Percentiles rank a stretch among this genome's conserved stretches.
These are phyloP conservation scores for Phlebiopsis gigantea DNA, from an alignment of 768 basidiomycete genomes.

Conservation along the genomic window DNA sequence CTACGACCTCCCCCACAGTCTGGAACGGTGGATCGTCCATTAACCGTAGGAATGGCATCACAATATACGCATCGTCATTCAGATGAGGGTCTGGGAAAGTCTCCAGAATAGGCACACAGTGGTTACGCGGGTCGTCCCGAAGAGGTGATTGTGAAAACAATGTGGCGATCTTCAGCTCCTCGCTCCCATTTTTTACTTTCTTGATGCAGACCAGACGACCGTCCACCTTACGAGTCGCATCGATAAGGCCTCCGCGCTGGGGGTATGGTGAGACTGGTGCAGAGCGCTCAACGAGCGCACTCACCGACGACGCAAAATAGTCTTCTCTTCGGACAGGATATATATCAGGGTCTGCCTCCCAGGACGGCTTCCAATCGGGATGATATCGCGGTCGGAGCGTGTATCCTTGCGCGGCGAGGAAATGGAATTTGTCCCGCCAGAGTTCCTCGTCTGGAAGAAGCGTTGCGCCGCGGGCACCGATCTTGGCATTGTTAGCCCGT, in stretches of 20 bases:
- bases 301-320: not conserved
- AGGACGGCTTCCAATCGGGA: slow-evolving; percentile 26
- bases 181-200: not conserved
- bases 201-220: slow-evolving; percentile 19
- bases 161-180: slow-evolving; percentile 8
- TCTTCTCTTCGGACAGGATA: slow-evolving; percentile 8
- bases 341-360: slow-evolving; percentile 12
- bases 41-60: slow-evolving; percentile 17
- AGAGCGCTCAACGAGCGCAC: not conserved
- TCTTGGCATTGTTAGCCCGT: not conserved
- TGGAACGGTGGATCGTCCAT: slow-evolving; percentile 13
- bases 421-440: not conserved
- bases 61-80: slow-evolving; percentile 15
- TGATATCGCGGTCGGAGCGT: slow-evolving; percentile 23
- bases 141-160: slow-evolving; percentile 10
- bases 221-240: slow-evolving; percentile 15
- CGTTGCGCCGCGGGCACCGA: not conserved
- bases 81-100: slow-evolving; percentile 10
- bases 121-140: slow-evolving; percentile 16
- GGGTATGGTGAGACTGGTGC: not conserved
- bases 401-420: slow-evolving; percentile 14
- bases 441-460: not conserved
- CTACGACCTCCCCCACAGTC: slow-evolving; percentile 17
- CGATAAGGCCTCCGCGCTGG: slow-evolving; percentile 7
- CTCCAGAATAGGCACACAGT: slow-evolving; percentile 20